Conservation (phyloP, 139 green algal species). For the Micractinium sp. region DNA sequence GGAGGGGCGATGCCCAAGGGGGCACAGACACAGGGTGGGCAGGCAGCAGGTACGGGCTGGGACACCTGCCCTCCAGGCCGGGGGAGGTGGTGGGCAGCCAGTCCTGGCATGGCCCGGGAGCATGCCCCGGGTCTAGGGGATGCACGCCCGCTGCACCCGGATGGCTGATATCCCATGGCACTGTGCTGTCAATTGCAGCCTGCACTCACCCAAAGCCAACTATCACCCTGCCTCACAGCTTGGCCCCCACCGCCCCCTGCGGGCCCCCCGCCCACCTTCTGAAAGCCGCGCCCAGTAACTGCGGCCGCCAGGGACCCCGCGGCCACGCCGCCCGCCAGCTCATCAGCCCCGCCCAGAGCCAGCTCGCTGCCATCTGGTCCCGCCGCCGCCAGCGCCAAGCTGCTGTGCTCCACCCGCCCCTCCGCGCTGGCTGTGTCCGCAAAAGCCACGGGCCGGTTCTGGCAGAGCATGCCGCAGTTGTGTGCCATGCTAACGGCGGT, state of each 20-base stretch:
- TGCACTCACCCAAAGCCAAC: conserved; percentile 47
- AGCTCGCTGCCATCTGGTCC: conserved; percentile 10
- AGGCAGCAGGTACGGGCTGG: conserved; percentile 34
- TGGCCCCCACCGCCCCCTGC: not conserved
- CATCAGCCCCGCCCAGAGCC: not conserved
- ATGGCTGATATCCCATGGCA: not conserved
- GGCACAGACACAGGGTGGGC: not conserved
- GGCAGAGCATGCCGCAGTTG: conserved; percentile 86
- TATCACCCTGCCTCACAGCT: not conserved
- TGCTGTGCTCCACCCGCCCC: conserved; percentile 36
- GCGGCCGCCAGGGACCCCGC: conserved; percentile 55
- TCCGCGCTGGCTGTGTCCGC: conserved; percentile 25
- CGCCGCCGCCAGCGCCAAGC: conserved; percentile 54
- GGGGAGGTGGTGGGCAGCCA: too few species aligned
- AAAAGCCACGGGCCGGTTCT: conserved; percentile 35
- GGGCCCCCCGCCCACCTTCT: conserved; percentile 12
- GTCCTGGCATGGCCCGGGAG: too few species aligned
- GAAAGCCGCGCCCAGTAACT: conserved; percentile 75
- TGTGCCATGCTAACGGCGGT: conserved; percentile 82
- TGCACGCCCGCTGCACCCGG: not conserved
- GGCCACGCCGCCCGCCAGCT: conserved; percentile 59
- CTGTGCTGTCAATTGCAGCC: not conserved
- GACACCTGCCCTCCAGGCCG: not conserved
- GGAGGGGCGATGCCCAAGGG: not conserved
- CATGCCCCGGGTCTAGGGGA: too few species aligned